Evolutionary conservation across 257 asterid genomes (phyloP), one percentile per base, ranked within the genome.

Genomic region (Solanum ahanhuiri): DNA sequence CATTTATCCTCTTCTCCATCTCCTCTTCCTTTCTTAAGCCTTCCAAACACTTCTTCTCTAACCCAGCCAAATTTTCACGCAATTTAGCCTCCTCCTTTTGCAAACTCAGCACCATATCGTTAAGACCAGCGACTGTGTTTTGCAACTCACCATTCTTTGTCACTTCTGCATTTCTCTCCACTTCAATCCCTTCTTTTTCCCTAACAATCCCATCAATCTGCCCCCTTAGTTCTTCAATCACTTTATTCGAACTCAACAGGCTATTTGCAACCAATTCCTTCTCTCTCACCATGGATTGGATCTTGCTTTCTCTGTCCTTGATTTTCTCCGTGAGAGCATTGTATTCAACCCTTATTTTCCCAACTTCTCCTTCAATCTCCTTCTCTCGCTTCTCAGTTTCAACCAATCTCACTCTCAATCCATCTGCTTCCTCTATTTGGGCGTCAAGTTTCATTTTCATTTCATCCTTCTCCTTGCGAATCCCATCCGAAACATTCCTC

Each of bases 1-100:
- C 91, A 85, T 79, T 86, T 67, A 93, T 90, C 90, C 89, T 88
- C 86, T 83, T 88, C 71, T 43, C 87, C 96, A 92, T 90, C 83
- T 89, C 95, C 84, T 69, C 90, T 85, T 90, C 93, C 90, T 85
- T 94, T 92, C 88, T 93, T 86, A 72, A 91, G 18, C 92, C 90
- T 23, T 89, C 94, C 34, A 45, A 60, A 54, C 89, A 86, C 87
- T 86, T 93, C 89, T 85, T 90, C 93, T 96, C 99, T 90, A 95
- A 91, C 83, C 92, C 94, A 0, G 89, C 91, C 86, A 92, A 87
- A 88, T 81, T 75, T 3, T 3, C 58, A 4, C 63, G 86, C 90
- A 95, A 85, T 37, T 28, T 87, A 1, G 22, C 91, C 92, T 90
- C 93, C 87, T 92, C 95, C 48, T 88, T 85, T 12, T 76, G 85